Evolutionary conservation across 164 flowering plant genomes (phyloP), one percentile per base, ranked within the genome.

Genomic region (Magnolia changhungtana): DNA sequence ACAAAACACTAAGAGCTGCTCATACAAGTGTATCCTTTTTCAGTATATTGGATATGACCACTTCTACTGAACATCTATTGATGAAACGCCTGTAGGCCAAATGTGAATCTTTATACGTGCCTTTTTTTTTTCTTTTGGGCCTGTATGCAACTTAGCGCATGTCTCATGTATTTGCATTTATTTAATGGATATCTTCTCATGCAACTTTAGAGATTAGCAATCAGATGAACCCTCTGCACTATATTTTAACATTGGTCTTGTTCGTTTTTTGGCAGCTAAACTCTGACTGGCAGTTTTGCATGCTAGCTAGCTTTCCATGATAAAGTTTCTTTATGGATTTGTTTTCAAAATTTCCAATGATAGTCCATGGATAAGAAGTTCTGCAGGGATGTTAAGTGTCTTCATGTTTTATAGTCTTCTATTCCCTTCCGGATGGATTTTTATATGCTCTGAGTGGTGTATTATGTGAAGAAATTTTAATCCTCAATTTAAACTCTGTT

Each of bases 21-120:
- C 99, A 93, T 81, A 77, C 87, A 80, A 95, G 88, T 85, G 99
- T 93, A 93, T 93, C 96, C 94, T 92, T 90, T 77, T 37, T 51
- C 51, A 63, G 18, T 31, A 9, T 71, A 58, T 37, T 74, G 49
- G 58, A 9, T 27, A 18, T 50, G 50, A 19, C 19, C 21, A 50
- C 10, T 58, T n/a, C 13, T 4, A 74, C 58, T 77, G 50, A 55
- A 50, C 31, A 63, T 76, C 67, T 29, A 63, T 74, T 74, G 63
- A 51, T 29, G 19, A 55, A 68, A 14, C 18, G 49, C n/a, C 50
- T 11, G 71, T 31, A 29, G 71, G 23, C 31, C 50, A 3, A 65
- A 24, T 3, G 7, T 55, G 61, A 55, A 55, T 55, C 61, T 55
- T 55, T 55, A 10, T 3, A 4, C 4, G 13, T 55, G 61, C 61